phyloP scores from a whole-genome alignment of 1,139 yeast species.

The Starmera stellimalicola region DNA sequence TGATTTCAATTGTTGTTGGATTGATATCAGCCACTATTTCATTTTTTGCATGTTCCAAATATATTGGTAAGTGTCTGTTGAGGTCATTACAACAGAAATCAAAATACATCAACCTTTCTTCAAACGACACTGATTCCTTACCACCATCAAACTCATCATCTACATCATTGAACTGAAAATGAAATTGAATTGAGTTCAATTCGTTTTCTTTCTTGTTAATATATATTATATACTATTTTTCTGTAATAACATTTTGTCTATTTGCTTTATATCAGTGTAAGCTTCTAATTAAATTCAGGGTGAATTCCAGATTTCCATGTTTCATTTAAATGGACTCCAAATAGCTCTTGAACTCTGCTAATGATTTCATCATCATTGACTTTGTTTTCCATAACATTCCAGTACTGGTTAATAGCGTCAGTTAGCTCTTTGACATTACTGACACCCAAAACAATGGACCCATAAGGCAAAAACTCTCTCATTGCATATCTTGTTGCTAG shows the following conservation, averaged over 20 bases:
- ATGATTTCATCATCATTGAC: slow-evolving; percentile 34
- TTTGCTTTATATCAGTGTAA: background rate
- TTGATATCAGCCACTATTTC: slow-evolving; percentile 16
- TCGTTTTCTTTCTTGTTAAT: background rate
- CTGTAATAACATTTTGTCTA: background rate
- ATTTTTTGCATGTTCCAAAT: slow-evolving; percentile 7
- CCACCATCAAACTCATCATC: too few relatives aligned
- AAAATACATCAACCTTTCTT: too few relatives aligned
- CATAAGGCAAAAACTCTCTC: slow-evolving; percentile 40
- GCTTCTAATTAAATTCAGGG: slow-evolving; percentile 9
- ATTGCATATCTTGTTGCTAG: slow-evolving; percentile 73
- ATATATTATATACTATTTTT: background rate
- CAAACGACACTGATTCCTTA: too few relatives aligned
- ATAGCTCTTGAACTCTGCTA: slow-evolving; percentile 37
- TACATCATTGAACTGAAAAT: too few relatives aligned
- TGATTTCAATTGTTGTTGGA: slow-evolving; percentile 12
- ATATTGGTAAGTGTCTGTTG: background rate
- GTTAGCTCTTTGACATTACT: slow-evolving; percentile 53
- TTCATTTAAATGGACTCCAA: slow-evolving; percentile 50
- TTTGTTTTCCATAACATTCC: slow-evolving; percentile 33
- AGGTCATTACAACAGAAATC: too few relatives aligned
- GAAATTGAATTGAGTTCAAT: too few relatives aligned
- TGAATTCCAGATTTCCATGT: slow-evolving; percentile 66
- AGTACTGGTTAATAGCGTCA: slow-evolving; percentile 50
- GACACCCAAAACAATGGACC: slow-evolving; percentile 66